Percentiles rank a stretch among this genome's conserved stretches.
Conservation (phyloP, 805 yeast species). For the Cyberlindnera xylosilytica region DNA sequence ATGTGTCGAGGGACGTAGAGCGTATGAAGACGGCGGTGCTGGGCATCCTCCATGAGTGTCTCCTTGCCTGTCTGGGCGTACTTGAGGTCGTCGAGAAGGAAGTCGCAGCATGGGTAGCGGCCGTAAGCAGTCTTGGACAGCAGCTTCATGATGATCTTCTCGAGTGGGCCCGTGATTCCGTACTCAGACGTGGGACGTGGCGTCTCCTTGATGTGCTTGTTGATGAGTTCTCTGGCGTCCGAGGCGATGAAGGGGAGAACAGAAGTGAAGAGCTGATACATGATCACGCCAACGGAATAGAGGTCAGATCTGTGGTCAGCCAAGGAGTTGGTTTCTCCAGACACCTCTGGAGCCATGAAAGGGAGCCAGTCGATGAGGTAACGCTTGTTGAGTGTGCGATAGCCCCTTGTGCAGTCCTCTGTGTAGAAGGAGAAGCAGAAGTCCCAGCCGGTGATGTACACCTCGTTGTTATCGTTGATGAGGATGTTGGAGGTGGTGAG, state of each 20-base stretch:
- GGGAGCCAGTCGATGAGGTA: conserved; percentile 39
- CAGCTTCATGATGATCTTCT: conserved; percentile 39
- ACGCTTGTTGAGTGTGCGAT: conserved; percentile 38
- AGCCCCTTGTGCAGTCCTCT: conserved; percentile 42
- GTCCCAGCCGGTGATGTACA: conserved; percentile 47
- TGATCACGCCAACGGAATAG: conserved; percentile 46
- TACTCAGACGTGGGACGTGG: conserved; percentile 38
- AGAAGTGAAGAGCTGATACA: conserved; percentile 47
- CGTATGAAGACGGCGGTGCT: conserved; percentile 1
- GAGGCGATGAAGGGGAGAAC: conserved; percentile 40
- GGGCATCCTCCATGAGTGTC: conserved; percentile 15
- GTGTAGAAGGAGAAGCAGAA: conserved; percentile 39
- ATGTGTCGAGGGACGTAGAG: conserved; percentile 23
- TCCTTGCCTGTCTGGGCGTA: conserved; percentile 7
- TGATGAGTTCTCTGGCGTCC: conserved; percentile 36
- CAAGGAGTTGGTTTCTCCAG: conserved; percentile 35
- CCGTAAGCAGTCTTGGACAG: conserved; percentile 38
- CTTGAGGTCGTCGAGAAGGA: conserved; percentile 36
- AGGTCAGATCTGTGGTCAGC: conserved; percentile 48
- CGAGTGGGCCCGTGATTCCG: conserved; percentile 29
- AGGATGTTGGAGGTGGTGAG: conserved; percentile 38
- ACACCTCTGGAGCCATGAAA: conserved; percentile 49
- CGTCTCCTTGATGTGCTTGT: conserved; percentile 38
- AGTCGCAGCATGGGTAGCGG: conserved; percentile 36
- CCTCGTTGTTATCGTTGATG: conserved; percentile 33